Base-by-base conservation (phyloP, 2,329 filamentous ascomycete genomes). In the Pseudopithomyces chartarum region DNA sequence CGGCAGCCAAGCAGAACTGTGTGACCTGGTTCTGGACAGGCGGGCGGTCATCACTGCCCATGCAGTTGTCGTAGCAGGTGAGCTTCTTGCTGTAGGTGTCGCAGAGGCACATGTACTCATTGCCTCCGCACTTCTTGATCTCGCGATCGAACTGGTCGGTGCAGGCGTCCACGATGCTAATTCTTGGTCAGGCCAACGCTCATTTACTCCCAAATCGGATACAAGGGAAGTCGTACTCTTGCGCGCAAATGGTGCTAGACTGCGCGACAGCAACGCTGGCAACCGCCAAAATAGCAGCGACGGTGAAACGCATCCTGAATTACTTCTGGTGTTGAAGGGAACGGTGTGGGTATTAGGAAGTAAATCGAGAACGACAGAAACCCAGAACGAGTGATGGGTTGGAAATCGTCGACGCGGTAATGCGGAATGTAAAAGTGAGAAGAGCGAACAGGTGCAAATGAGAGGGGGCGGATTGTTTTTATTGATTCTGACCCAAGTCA, bases 51-150 rank as follows among this genome's bases (percentile, higher is more conserved):
- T 76, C 59, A 65, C 82, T 79, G 61, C 77, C 73, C 51, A 85
- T 85, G 77, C 87, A 88, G 79, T 86, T 85, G 79, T 84, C 83
- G 78, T 86, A 88, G 82, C 86, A 88, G 32, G 80, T 84, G 61
- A 84, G 63, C 34, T 85, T 76, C 52, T 83, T 79, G 36, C 69
- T 80, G 71, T 82, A 84, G 63, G 83, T 80, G 48, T 80, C 76
- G 74, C 86, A 89, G 29, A 87, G 77, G 74, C 86, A 88, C 64
- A 77, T 73, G 75, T 79, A 85, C 73, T 85, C 82, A 60, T 80
- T 81, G 39, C 32, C 55, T 43, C 59, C 63, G 73, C 83, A 85
- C 44, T 62, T 64, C 17, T 76, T 60, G 65, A 83, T 73, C 54
- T 78, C 76, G 8, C 71, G 66, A 59, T 79, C 62, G 65, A 77